Evolutionary conservation across 2,329 filamentous ascomycete species (phyloP).

Genomic region (Zelopaecilomyces penicillatus): DNA sequence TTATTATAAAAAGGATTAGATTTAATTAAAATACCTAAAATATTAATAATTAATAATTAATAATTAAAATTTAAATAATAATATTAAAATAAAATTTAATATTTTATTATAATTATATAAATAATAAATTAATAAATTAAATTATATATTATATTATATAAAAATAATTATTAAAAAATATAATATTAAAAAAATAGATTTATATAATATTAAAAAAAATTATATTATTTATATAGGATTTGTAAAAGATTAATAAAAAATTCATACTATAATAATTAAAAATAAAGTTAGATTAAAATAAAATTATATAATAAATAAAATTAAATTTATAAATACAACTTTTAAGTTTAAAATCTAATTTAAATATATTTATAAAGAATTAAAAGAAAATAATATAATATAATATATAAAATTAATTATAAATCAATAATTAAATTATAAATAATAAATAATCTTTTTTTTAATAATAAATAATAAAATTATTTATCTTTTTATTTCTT

Average conservation of each 20-base stretch:
- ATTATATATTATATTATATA: conserved; percentile 1
- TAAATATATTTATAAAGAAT: background rate
- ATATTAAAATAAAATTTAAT: background rate
- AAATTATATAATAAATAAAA: too few relatives aligned
- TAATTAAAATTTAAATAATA: background rate
- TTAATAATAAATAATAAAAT: background rate
- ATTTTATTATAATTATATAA: background rate
- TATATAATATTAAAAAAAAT: too few relatives aligned
- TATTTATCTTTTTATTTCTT: background rate
- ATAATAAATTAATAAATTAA: background rate
- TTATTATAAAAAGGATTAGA: background rate
- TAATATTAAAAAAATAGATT: background rate
- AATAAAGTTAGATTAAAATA: too few relatives aligned
- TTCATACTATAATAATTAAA: background rate
- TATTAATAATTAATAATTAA: background rate
- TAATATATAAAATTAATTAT: background rate
- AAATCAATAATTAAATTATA: conserved; percentile 1
- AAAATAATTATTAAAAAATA: background rate
- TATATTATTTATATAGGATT: too few relatives aligned
- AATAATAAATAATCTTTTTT: background rate
- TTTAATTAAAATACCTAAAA: background rate
- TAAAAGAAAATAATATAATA: background rate
- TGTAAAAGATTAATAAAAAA: background rate
- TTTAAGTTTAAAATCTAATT: too few relatives aligned
- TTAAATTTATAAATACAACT: too few relatives aligned